Evolutionary conservation across 441 rosid species (phyloP), one percentile per base, ranked within the genome.

Genomic region (Theobroma grandiflorum): DNA sequence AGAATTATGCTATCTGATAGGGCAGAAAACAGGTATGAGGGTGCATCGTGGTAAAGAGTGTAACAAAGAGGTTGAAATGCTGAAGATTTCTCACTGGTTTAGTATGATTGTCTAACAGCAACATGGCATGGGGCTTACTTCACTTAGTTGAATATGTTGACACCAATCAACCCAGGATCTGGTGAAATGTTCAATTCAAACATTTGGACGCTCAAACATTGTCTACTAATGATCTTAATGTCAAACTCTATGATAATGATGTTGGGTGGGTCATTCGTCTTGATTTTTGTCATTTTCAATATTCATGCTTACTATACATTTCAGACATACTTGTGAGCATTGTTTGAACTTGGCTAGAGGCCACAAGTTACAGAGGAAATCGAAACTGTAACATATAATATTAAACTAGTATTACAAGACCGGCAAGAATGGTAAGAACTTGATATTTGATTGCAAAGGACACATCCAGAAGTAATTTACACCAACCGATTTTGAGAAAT

Each of bases 11-110:
- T 15, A 35, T 74, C 38, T 83, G 85, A 64, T 81, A 87, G 95
- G 92, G 87, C 91, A 90, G 95, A 85, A 88, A 88, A 76, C 87
- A 76, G 89, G 82, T 87, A 87, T 87, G 93, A 90, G 78, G 82
- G 86, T 74, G 76, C 83, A 7, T 79, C 22, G 58, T 16, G 42
- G 31, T 33, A 8, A 47, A 31, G 9, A 31, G 5, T 33, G 58
- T n/a, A 26, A 43, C 31, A 73, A 70, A 31, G 78, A 72, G 68
- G 64, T n/a, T 33, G 22, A 43, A 11, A 9, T 16, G 45, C 76
- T 14, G 38, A 75, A 74, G 67, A 47, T 55, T 61, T 20, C 55
- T 22, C 50, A 50, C 55, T 22, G 55, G 72, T 67, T 42, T 67
- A 20, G 9, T 43, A 67, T 43, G 35, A 43, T 42, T 18, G 42